phyloP scores from a whole-genome alignment of 768 basidiomycete genomes.

The Pulveroboletus sp. region DNA sequence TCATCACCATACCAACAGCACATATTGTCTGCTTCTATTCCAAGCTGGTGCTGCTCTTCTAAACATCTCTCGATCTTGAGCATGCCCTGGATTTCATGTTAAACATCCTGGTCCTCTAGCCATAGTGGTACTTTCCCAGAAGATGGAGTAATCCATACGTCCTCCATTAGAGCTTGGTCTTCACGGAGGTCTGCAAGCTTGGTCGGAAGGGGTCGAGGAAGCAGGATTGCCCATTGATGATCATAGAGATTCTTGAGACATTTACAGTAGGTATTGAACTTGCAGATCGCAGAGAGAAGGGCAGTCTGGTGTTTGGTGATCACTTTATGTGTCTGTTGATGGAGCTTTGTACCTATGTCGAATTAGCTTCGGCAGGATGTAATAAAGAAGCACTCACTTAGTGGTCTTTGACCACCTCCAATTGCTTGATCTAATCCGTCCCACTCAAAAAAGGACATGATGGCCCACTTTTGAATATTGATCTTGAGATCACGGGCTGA shows the following conservation, averaged over 20 bases:
- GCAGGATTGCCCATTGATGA: neutral
- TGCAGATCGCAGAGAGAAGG: neutral
- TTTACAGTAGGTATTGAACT: neutral
- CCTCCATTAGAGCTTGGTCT: neutral
- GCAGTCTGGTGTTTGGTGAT: neutral
- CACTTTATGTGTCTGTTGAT: neutral
- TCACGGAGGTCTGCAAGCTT: neutral
- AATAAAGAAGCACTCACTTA: neutral
- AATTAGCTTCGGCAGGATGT: neutral
- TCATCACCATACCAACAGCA: neutral
- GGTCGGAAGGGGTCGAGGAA: neutral
- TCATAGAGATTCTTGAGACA: neutral
- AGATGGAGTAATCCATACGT: neutral
- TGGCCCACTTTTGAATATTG: neutral
- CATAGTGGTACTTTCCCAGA: neutral
- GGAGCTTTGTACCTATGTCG: neutral
- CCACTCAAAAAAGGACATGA: neutral
- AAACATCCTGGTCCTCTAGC: neutral
- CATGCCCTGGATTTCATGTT: neutral
- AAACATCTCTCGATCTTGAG: neutral
- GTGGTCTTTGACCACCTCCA: neutral
- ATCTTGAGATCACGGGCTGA: neutral
- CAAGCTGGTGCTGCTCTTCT: neutral
- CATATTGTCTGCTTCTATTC: too few species aligned
- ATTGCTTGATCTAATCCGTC: neutral